Evolutionary conservation across 371 early-diverging fungal species (phyloP).

Genomic region (Basidiobolus meristosporus): DNA sequence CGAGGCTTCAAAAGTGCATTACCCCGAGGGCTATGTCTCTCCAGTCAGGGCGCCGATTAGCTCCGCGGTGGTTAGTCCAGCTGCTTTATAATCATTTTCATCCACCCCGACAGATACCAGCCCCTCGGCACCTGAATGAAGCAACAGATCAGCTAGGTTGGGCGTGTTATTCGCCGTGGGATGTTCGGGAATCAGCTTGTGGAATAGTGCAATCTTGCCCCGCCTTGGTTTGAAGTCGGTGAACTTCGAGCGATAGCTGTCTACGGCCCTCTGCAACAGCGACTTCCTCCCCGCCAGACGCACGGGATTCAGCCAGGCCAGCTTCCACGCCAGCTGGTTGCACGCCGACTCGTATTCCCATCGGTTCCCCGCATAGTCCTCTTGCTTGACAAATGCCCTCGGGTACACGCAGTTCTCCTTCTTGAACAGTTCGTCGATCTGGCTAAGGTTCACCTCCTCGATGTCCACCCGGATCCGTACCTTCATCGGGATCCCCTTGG

Average conservation of each 20-base stretch:
- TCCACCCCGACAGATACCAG: no score
- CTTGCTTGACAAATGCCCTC: slow-evolving; percentile 21
- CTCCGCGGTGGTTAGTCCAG: no score
- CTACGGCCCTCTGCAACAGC: slow-evolving; percentile 4
- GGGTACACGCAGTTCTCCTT: slow-evolving; percentile 36
- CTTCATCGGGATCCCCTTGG: slow-evolving; percentile 18
- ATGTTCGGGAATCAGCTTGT: no score
- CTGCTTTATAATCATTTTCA: no score
- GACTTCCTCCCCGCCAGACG: slow-evolving; percentile 2
- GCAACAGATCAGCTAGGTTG: no score
- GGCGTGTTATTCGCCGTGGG: no score
- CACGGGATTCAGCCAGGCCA: slow-evolving; percentile 18
- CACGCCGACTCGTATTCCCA: slow-evolving; percentile 37
- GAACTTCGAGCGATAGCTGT: slow-evolving; percentile 2
- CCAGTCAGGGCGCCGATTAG: no score
- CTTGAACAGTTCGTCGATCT: slow-evolving; percentile 27
- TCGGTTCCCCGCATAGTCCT: slow-evolving; percentile 23
- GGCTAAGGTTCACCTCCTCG: slow-evolving; percentile 16
- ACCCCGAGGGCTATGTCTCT: no score
- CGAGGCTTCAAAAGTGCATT: no score
- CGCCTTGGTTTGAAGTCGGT: slow-evolving; percentile 3
- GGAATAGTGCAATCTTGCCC: slow-evolving; percentile 3
- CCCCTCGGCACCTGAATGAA: no score
- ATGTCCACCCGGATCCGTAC: slow-evolving; percentile 36
- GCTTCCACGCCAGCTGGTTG: slow-evolving; percentile 52